Base-by-base conservation (phyloP, 192 early-diverging fungal species). In the Haplosporangium gracile region DNA sequence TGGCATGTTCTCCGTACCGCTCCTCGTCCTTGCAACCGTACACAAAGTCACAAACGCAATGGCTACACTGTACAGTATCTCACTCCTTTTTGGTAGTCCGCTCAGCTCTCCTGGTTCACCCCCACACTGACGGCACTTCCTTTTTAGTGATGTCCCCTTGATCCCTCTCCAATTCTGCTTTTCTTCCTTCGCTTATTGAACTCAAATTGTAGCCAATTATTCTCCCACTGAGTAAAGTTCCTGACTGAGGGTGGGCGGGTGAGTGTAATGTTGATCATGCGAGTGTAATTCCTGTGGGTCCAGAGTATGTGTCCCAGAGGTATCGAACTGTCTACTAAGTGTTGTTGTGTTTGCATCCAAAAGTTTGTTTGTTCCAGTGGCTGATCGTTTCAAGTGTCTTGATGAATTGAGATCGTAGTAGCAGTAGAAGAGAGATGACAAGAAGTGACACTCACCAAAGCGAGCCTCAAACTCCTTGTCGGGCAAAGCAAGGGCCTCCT, bases 401-500 rank as follows among this genome's bases (percentile, higher is more conserved):
- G 65, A 15, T 34, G 65, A 32, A 32, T 34, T 6, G 65, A 32
- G 65, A 32, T 26, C 20, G 16, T 1, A 70, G 22, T 38, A 5
- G 20, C 7, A 70, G 22, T 0, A 70, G 38, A 26, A 13, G 4
- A 20, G 26, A 49, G 26, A 45, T n/a, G 39, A n/a, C 39, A 51
- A 51, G 49, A 5, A 16, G 42, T 24, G 40, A 71, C 13, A 81
- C 84, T 78, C 53, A 86, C 84, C 91, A 82, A 81, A 86, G 38
- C 84, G 84, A 42, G 76, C 71, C 53, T 86, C 84, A 68, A 86
- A 86, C 20, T 86, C 84, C 74, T 86, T 86, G 20, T 86, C 84
- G 39, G 84, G 79, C 36, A 84, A 76, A 13, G 85, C 39, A 20
- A 92, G 89, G 34, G 90, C 90, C 22, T 87, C 83, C 36, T 89